Conservation (phyloP, 495 filamentous ascomycete genomes). For the Thozetella sp. region DNA sequence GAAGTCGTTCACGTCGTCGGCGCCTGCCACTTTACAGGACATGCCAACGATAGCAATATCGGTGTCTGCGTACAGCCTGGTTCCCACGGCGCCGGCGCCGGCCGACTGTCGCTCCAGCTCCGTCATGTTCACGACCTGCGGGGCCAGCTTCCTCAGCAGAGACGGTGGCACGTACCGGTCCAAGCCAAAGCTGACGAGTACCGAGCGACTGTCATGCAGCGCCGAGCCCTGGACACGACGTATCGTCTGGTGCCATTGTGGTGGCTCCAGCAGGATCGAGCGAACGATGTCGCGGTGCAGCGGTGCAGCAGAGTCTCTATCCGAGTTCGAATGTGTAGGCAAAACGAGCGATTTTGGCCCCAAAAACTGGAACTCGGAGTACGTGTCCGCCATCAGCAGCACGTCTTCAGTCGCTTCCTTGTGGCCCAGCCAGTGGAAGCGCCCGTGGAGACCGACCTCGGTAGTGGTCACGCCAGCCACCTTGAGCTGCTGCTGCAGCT, state of each 20-base stretch:
- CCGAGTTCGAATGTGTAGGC: conserved; percentile 22
- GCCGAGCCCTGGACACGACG: background rate
- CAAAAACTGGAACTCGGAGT: conserved; percentile 35
- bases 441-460: conserved; percentile 34
- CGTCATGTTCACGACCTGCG: background rate
- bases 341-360: conserved; percentile 28
- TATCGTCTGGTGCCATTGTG: conserved; percentile 40
- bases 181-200: background rate
- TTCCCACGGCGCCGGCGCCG: background rate
- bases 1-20: background rate
- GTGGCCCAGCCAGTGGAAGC: conserved; percentile 34
- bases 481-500: conserved; percentile 29
- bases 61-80: conserved; percentile 11
- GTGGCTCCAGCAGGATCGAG: conserved; percentile 40
- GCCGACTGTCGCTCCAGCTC: background rate
- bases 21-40: conserved; percentile 14
- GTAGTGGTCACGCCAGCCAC: conserved; percentile 31
- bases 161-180: background rate
- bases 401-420: conserved; percentile 7
- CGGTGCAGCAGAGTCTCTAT: conserved; percentile 16
- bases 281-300: conserved; percentile 34
- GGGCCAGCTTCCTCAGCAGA: background rate
- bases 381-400: conserved; percentile 22
- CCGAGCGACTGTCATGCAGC: background rate
- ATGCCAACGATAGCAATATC: conserved; percentile 50